Conservation (phyloP, 331 rosid genomes). For the Malus hybrid region DNA sequence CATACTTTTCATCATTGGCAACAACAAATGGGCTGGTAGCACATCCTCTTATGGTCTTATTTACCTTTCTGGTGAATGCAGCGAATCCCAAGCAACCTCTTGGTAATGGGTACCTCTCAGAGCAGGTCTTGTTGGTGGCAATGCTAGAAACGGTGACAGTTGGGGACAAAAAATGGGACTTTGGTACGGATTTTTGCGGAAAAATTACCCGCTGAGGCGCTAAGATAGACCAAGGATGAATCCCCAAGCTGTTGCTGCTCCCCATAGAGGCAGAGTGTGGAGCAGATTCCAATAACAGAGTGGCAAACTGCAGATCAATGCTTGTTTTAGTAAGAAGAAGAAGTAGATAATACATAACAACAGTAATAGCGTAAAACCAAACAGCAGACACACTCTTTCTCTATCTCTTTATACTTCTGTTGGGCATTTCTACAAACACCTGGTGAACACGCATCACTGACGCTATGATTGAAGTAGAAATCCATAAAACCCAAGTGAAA, state of each 20-base stretch:
- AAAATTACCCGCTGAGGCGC: constrained; percentile 22
- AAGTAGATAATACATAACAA: not conserved
- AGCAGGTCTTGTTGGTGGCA: constrained; percentile 9
- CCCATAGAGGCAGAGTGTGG: constrained; percentile 2
- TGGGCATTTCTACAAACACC: constrained; percentile 6
- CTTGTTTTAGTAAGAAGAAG: not conserved
- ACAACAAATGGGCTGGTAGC: constrained; percentile 44
- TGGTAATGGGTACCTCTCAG: constrained; percentile 2
- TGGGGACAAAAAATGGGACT: constrained; percentile 24
- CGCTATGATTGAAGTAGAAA: not conserved
- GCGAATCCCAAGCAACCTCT: constrained; percentile 4
- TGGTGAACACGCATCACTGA: not conserved
- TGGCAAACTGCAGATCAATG: not conserved
- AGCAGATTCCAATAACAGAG: not conserved
- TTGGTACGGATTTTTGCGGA: constrained; percentile 11
- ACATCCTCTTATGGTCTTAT: constrained; percentile 22
- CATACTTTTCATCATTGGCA: constrained; percentile 48
- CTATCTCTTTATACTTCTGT: not conserved
- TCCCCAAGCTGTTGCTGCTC: constrained; percentile 28
- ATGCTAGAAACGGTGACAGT: not conserved
- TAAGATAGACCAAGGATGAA: constrained; percentile 31
- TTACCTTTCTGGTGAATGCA: constrained; percentile 25
- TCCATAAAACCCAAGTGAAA: not conserved
- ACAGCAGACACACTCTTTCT: not conserved
- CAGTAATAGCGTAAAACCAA: not conserved